Conservation (phyloP, 169 alveolate species). For the Babesia ovis region DNA sequence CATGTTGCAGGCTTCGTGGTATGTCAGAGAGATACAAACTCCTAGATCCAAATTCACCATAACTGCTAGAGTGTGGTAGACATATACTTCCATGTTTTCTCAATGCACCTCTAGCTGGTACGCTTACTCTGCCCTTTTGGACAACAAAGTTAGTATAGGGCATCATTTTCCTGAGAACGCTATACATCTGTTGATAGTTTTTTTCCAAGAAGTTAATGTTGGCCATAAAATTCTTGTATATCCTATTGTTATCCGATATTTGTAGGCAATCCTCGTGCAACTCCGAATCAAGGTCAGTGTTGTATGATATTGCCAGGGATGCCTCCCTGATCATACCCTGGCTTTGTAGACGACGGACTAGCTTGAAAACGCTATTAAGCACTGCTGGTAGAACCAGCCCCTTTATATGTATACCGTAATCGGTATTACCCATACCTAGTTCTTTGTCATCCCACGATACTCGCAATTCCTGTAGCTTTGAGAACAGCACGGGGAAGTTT, state of each 20-base stretch:
- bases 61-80: neutral
- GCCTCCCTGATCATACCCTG: slow-evolving; percentile 7
- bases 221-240: slow-evolving; percentile 45
- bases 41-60: neutral
- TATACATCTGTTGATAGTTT: slow-evolving; percentile 13
- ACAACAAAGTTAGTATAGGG: slow-evolving; percentile 44
- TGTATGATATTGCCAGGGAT: slow-evolving; percentile 22
- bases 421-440: neutral
- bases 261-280: slow-evolving; percentile 40
- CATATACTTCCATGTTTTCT: neutral
- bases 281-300: slow-evolving; percentile 44
- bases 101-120: slow-evolving; percentile 19
- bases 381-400: slow-evolving; percentile 60
- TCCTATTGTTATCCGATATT: slow-evolving; percentile 46
- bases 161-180: slow-evolving; percentile 44
- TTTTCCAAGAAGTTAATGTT: slow-evolving; percentile 19
- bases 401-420: slow-evolving; percentile 1
- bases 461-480: slow-evolving; percentile 49
- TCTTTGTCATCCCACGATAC: slow-evolving; percentile 1
- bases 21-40: slow-evolving; percentile 3
- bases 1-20: neutral
- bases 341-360: slow-evolving; percentile 24
- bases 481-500: slow-evolving; percentile 53
- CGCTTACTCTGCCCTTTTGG: slow-evolving; percentile 31
- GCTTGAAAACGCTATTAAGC: slow-evolving; percentile 27